These are phyloP conservation scores for Pseudogymnoascus sp. DNA, from an alignment of 2,329 filamentous ascomycete genomes.

Conservation along the genomic window DNA sequence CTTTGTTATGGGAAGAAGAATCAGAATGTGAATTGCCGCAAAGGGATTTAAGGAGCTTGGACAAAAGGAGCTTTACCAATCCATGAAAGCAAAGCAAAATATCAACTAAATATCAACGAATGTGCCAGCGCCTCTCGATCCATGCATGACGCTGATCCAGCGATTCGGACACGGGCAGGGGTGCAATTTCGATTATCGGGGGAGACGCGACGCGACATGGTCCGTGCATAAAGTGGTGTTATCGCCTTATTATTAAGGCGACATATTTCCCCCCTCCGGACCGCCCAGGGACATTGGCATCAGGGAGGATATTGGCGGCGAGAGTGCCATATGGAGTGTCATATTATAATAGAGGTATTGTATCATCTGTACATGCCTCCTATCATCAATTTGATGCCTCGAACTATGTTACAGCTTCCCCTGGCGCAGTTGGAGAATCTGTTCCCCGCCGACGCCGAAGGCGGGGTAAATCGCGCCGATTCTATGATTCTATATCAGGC, in stretches of 20 bases:
- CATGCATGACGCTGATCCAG: background rate
- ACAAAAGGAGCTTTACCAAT: background rate
- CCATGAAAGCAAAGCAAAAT: background rate
- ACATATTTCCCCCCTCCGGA: background rate
- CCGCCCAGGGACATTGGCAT: background rate
- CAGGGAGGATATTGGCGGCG: background rate
- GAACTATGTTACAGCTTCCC: background rate
- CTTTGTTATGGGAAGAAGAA: background rate
- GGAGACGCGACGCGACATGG: slow-evolving; percentile 8
- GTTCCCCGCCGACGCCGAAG: background rate
- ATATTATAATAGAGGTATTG: background rate
- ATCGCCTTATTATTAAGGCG: background rate
- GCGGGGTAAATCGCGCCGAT: background rate
- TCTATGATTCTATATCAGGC: background rate
- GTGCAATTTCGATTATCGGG: background rate
- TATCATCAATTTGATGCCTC: background rate
- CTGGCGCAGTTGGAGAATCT: background rate
- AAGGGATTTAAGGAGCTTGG: background rate
- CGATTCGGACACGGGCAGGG: background rate
- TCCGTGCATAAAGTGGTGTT: background rate
- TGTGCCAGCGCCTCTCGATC: background rate
- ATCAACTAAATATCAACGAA: background rate
- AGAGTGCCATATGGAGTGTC: background rate
- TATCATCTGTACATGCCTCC: background rate
- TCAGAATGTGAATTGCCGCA: background rate